A percentile compares a stretch with the other conserved stretches of the same genome.
These are phyloP conservation scores for Kazachstania sp. DNA, from an alignment of 1,139 yeast species.

Conservation along the genomic window DNA sequence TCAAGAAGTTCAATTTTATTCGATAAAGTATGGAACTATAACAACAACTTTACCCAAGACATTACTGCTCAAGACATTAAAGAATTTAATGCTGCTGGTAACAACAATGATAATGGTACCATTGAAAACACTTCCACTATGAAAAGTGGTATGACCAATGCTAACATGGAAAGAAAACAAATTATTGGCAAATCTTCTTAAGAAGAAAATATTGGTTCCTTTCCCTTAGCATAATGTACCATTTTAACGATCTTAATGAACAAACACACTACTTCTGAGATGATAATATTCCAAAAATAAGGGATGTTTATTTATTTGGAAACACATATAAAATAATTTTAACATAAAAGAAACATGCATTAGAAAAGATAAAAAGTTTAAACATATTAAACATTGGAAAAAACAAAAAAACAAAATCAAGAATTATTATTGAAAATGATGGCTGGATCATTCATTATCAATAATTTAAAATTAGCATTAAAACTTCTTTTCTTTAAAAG, in stretches of 20 bases:
- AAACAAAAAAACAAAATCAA: too few relatives aligned
- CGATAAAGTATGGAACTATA: slow-evolving; percentile 8
- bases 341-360: not conserved
- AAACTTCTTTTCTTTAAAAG: too few relatives aligned
- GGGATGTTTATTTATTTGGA: too few relatives aligned
- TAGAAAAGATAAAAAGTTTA: not conserved
- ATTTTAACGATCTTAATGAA: not conserved
- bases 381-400: too few relatives aligned
- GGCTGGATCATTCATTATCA: too few relatives aligned
- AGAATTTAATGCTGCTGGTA: not conserved
- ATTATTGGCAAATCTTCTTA: slow-evolving; percentile 1
- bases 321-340: not conserved
- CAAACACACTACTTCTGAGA: not conserved
- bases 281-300: too few relatives aligned
- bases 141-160: not conserved
- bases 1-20: slow-evolving; percentile 9
- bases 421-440: too few relatives aligned
- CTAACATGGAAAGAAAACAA: slow-evolving; percentile 1
- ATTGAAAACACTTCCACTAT: not conserved
- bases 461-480: too few relatives aligned
- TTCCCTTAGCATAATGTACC: not conserved
- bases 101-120: not conserved
- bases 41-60: not conserved
- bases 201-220: not conserved
- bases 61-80: not conserved